phyloP scores from a whole-genome alignment of 805 yeast species.

The Cyberlindnera meyerae region DNA sequence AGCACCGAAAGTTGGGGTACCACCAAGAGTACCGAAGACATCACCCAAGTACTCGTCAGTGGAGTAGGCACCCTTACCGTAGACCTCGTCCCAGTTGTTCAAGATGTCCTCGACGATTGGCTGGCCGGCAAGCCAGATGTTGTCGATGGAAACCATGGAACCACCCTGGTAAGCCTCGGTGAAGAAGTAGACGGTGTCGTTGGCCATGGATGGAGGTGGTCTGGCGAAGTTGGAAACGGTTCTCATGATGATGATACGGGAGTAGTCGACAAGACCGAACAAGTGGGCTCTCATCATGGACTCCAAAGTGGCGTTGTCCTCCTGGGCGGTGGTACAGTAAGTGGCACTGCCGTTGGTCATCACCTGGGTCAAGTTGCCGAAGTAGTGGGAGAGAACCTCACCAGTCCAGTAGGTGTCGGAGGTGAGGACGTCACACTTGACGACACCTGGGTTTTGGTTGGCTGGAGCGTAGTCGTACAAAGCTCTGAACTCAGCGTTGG shows the following conservation, averaged over 20 bases:
- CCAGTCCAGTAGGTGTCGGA: slow-evolving; percentile 15
- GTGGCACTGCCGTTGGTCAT: slow-evolving; percentile 15
- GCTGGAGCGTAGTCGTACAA: slow-evolving; percentile 15
- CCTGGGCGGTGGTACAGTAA: slow-evolving; percentile 14
- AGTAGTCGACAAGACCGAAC: slow-evolving; percentile 10
- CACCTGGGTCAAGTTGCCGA: slow-evolving; percentile 12
- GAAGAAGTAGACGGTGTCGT: slow-evolving; percentile 14
- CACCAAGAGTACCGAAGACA: slow-evolving; percentile 16
- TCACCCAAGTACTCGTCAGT: slow-evolving; percentile 14
- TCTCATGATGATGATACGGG: slow-evolving; percentile 12
- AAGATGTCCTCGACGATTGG: slow-evolving; percentile 14
- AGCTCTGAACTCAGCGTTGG: slow-evolving; percentile 10
- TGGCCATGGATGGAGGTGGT: slow-evolving; percentile 9
- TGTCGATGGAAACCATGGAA: slow-evolving; percentile 10
- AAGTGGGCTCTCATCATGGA: slow-evolving; percentile 13
- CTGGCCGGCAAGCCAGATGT: slow-evolving; percentile 13
- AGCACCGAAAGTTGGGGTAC: slow-evolving; percentile 13
- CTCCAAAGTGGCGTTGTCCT: slow-evolving; percentile 15
- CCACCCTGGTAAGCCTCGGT: slow-evolving; percentile 15
- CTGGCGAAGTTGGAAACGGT: slow-evolving; percentile 13
- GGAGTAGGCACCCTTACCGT: slow-evolving; percentile 8
- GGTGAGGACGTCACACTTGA: slow-evolving; percentile 12
- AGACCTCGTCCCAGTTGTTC: slow-evolving; percentile 14
- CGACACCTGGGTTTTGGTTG: slow-evolving; percentile 9
- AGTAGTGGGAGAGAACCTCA: slow-evolving; percentile 12